Conservation (phyloP, 177 flowering plant genomes). For the Vitis hybrid region DNA sequence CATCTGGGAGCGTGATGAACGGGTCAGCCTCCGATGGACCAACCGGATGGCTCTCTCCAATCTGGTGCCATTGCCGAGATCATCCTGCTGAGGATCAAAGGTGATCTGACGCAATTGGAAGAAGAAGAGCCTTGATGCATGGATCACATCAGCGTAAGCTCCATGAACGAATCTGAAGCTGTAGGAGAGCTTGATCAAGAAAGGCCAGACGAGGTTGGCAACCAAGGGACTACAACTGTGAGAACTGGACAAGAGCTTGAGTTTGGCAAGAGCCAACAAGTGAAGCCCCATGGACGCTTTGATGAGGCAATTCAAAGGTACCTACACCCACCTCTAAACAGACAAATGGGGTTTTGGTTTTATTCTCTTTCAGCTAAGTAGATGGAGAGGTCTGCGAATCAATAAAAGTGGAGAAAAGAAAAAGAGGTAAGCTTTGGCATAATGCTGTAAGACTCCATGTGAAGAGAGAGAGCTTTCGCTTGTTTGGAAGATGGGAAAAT, state of each 20-base stretch:
- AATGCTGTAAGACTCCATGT: no score
- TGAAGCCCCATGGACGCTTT: not conserved
- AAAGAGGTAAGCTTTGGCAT: no score
- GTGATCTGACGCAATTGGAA: slow-evolving; percentile 32
- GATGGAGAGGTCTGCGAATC: no score
- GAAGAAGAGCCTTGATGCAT: slow-evolving; percentile 26
- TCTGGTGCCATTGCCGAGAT: slow-evolving; percentile 8
- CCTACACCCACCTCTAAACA: no score
- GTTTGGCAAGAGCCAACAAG: not conserved
- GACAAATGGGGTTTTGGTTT: no score
- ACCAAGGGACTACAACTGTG: not conserved
- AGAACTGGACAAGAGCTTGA: no score
- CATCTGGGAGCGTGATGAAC: not conserved
- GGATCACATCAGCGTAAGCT: slow-evolving; percentile 9
- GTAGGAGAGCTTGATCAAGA: slow-evolving; percentile 19
- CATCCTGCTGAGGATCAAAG: slow-evolving; percentile 1
- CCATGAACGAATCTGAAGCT: slow-evolving; percentile 12
- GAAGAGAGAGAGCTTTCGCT: no score
- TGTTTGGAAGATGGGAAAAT: no score
- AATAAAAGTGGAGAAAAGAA: no score
- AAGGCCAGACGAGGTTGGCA: slow-evolving; percentile 22
- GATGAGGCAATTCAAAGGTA: no score
- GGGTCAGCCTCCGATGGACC: slow-evolving; percentile 13
- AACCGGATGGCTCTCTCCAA: slow-evolving; percentile 32
- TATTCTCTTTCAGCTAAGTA: no score